Evolutionary conservation across 495 filamentous ascomycete species (phyloP), one percentile per base, ranked within the genome.

Genomic region (Bathelium albidoporum): DNA sequence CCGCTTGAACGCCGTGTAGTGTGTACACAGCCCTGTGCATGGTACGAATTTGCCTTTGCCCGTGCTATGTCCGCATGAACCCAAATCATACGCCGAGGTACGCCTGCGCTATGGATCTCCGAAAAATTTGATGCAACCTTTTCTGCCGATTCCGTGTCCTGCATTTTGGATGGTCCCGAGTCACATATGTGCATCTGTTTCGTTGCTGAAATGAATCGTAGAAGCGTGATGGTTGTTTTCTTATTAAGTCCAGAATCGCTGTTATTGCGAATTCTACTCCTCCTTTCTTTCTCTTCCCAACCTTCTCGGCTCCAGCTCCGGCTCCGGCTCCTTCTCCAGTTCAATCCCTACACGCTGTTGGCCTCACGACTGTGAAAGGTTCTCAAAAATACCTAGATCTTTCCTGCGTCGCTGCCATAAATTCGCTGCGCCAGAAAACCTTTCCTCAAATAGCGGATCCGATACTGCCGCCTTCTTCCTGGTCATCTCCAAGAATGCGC

Each of bases 401-500:
- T n/a, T n/a, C n/a, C n/a, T n/a, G n/a, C n/a, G n/a, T n/a, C n/a
- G n/a, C n/a, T n/a, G n/a, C n/a, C n/a, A n/a, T n/a, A n/a, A n/a
- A n/a, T n/a, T n/a, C n/a, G 7, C 7, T 49, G 44, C 44, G 18
- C 22, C 7, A n/a, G 18, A 4, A 20, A 49, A 49, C 4, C 22
- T n/a, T 11, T 49, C 44, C 7, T 20, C 9, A 9, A n/a, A n/a
- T 3, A n/a, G 22, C 4, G 22, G 4, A 3, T 20, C 24, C 16
- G 7, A 16, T 4, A 10, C 5, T 5, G 49, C 29, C 24, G 20
- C 49, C 49, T 29, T 26, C 49, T 55, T 55, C 49, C 49, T 2
- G 3, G 49, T 26, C 49, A 55, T 55, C 49, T 55, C 49, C 24
- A 70, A 61, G 20, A 70, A 59, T 1, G 65, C 68, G 7, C 70